Percentiles rank a stretch among this genome's conserved stretches.
These are phyloP conservation scores for Geranium incanum DNA, from an alignment of 441 rosid genomes.

Conservation along the genomic window DNA sequence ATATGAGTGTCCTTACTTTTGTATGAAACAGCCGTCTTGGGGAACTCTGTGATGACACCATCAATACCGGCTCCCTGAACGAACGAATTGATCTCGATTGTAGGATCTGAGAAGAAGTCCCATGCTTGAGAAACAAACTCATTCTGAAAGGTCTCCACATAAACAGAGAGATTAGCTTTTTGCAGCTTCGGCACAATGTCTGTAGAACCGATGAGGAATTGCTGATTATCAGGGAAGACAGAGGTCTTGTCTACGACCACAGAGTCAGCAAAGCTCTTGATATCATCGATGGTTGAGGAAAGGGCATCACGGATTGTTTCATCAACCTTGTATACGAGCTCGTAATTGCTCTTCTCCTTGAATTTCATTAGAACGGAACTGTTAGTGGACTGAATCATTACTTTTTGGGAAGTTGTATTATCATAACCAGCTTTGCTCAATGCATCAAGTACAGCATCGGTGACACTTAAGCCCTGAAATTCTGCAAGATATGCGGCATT, in stretches of 20 bases:
- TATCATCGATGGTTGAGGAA: conserved; percentile 32
- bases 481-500: conserved; percentile 39
- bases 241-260: conserved; percentile 34
- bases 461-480: conserved; percentile 30
- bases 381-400: conserved; percentile 42
- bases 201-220: conserved; percentile 19
- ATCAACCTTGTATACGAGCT: conserved; percentile 38
- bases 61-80: conserved; percentile 17
- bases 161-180: conserved; percentile 34
- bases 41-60: conserved; percentile 54
- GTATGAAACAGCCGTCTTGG: conserved; percentile 44
- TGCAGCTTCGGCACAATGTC: conserved; percentile 27
- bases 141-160: conserved; percentile 35
- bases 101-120: conserved; percentile 44
- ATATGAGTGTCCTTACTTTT: conserved; percentile 28
- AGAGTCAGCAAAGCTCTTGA: conserved; percentile 38
- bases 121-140: conserved; percentile 36
- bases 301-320: conserved; percentile 32
- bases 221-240: conserved; percentile 19
- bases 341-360: conserved; percentile 24
- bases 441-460: conserved; percentile 35
- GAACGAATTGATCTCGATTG: conserved; percentile 37
- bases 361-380: conserved; percentile 40
- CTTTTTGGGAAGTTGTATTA: conserved; percentile 18
- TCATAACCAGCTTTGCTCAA: conserved; percentile 30